Evolutionary conservation across 805 yeast species (phyloP), one percentile per base, ranked within the genome.

Genomic region (Saccharomycopsis fibuligera): DNA sequence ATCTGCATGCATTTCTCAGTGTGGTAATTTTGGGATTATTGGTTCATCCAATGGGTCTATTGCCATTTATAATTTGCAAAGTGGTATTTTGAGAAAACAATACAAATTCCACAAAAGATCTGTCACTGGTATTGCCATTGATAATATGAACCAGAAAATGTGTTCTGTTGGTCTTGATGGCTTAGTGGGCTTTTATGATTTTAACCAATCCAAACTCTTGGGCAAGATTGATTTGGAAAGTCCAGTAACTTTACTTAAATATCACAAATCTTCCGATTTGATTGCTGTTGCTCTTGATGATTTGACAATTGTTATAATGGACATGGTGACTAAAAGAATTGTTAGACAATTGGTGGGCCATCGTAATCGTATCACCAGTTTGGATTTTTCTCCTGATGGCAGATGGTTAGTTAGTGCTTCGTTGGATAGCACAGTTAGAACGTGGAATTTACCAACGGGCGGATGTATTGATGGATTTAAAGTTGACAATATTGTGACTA

Each of bases 361-460:
- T 61, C 74, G 83, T 10, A 89, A 90, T 64, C 75, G 96, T 59
- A 81, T 93, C 55, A 89, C 97, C 0, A 75, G 86, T 1, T 65
- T 91, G 62, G 97, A 87, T 62, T 91, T 93, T 61, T 82, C 95
- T 3, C 95, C 96, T 3, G 91, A 90, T 63, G 98, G 97, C 31
- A 79, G 97, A 63, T 93, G 98, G 97, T 68, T 93, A 31, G 81
- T 93, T 6, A 79, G 93, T 22, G 81, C 86, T 1, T 75, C 89
- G 0, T 70, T 89, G 52, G 99, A 93, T 62, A 74, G 86, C 2
- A 89, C 98, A 0, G 72, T 93, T 43, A 78, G 99, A 60, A 88
- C 96, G 0, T 93, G 98, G 98, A 98, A 93, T 64, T 75, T 93
- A 51, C 98, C 98, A 37, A 85, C 96, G 1, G 98, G 99, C 43